Evolutionary conservation across 768 basidiomycete species (phyloP).

Genomic region (Phanerodontia chrysosporium): DNA sequence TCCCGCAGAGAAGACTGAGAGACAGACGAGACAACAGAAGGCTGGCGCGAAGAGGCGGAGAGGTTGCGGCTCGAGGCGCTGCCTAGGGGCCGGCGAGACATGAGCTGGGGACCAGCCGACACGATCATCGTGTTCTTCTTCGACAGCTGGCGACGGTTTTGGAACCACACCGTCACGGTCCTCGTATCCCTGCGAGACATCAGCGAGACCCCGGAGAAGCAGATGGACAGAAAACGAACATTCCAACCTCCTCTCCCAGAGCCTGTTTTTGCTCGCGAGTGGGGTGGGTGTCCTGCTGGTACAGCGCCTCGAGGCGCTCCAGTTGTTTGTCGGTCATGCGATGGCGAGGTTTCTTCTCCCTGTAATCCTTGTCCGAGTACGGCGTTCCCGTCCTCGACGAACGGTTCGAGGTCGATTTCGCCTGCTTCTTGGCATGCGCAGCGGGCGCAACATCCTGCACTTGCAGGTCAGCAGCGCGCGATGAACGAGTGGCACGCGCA

Average conservation of each 20-base stretch:
- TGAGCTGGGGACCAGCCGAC: slow-evolving; percentile 1
- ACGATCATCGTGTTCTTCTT: slow-evolving; percentile 15
- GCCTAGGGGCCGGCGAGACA: slow-evolving; percentile 10
- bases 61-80: slow-evolving; percentile 6
- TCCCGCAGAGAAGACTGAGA: slow-evolving; percentile 2
- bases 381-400: slow-evolving; percentile 7
- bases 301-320: slow-evolving; percentile 22
- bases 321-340: slow-evolving; percentile 32
- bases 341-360: slow-evolving; percentile 31
- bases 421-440: not conserved
- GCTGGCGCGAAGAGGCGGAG: slow-evolving; percentile 7
- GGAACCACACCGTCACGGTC: slow-evolving; percentile 33
- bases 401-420: not conserved
- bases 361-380: not conserved
- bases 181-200: slow-evolving; percentile 20
- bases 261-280: slow-evolving; percentile 21
- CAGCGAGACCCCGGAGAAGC: not conserved
- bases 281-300: slow-evolving; percentile 21
- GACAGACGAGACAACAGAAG: slow-evolving; percentile 10
- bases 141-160: slow-evolving; percentile 29
- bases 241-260: slow-evolving; percentile 20
- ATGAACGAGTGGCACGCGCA: slow-evolving; percentile 13
- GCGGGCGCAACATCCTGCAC: not conserved
- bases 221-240: slow-evolving; percentile 15
- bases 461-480: not conserved